Percentiles rank a stretch among this genome's conserved stretches.
phyloP scores from a whole-genome alignment of 768 basidiomycete species.

The Suillus sp. region DNA sequence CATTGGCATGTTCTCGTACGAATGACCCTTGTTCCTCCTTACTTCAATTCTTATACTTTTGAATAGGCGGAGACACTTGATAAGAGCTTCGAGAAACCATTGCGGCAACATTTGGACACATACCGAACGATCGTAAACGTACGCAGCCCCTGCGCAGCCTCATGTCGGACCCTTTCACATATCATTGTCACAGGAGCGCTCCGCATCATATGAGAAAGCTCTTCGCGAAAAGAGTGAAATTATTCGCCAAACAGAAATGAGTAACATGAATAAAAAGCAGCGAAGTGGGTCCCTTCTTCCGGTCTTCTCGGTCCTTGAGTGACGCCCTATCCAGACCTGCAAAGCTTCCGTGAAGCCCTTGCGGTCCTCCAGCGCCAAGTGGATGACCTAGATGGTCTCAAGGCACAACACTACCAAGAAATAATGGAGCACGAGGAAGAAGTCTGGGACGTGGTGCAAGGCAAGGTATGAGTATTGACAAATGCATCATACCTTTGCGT shows the following conservation, averaged over 20 bases:
- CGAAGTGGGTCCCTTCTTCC: constrained; percentile 59
- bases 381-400: constrained; percentile 87
- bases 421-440: constrained; percentile 93
- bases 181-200: constrained; percentile 64
- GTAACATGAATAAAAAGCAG: constrained; percentile 82
- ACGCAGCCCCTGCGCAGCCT: constrained; percentile 24
- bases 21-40: constrained; percentile 20
- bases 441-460: constrained; percentile 91
- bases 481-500: constrained; percentile 6
- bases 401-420: constrained; percentile 82
- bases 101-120: constrained; percentile 80
- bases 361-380: constrained; percentile 83
- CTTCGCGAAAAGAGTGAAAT: constrained; percentile 82
- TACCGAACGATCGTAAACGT: constrained; percentile 78
- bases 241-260: constrained; percentile 83
- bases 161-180: constrained; percentile 12
- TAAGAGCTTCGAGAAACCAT: constrained; percentile 85
- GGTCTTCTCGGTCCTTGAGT: constrained; percentile 10
- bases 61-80: constrained; percentile 80
- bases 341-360: constrained; percentile 84
- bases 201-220: constrained; percentile 78
- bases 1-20: constrained; percentile 89
- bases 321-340: constrained; percentile 62
- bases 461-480: constrained; percentile 54
- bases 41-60: constrained; percentile 13